Base-by-base conservation (phyloP, 2,329 filamentous ascomycete genomes). In the Fusarium domesticum region DNA sequence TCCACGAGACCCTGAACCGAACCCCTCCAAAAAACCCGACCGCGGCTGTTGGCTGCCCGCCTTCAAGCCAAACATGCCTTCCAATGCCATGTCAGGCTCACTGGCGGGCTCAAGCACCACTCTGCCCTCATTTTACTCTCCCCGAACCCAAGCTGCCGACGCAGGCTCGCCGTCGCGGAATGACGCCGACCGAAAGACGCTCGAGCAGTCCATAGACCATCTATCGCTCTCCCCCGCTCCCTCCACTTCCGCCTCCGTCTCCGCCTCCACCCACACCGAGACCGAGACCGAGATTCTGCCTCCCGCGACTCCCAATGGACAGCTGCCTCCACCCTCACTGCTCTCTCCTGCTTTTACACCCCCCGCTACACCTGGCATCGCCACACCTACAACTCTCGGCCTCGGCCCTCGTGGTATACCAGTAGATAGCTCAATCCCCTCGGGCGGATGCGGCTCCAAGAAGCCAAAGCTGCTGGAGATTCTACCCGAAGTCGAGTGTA, bases 341-440 rank as follows among this genome's bases (percentile, higher is more conserved):
- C 84, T 96, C 51, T 96, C 92, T 65, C 88, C 87, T 39, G 87
- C 87, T 53, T 96, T 89, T 68, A 90, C 84, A 6, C 87, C 87
- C 12, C 85, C 85, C 23, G 71, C 75, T 7, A 85, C 82, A 0
- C 81, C 82, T 0, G 81, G 81, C 4, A 74, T 74, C 6, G 68
- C 74, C 18, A 84, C 80, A 1, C 78, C 78, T 3, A 66, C 60
- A 39, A 58, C 58, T 36, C 59, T 61, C 42, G 66, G 61, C 31
- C 73, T 61, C 42, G 66, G 61, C 31, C 73, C 78, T 11, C 78
- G 73, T 37, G 71, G 77, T 47, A 72, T 82, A 6, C 77, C 78
- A 1, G 80, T 84, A 32, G 81, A 84, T 62, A 82, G 77, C 56
- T 77, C 74, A 14, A 64, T 76, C 4, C 74, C 76, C 1, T 72